A percentile compares a stretch with the other conserved stretches of the same genome.
These are phyloP conservation scores for Aegilops umbellulata DNA, from an alignment of 176 grass and related monocot genomes.

Conservation along the genomic window DNA sequence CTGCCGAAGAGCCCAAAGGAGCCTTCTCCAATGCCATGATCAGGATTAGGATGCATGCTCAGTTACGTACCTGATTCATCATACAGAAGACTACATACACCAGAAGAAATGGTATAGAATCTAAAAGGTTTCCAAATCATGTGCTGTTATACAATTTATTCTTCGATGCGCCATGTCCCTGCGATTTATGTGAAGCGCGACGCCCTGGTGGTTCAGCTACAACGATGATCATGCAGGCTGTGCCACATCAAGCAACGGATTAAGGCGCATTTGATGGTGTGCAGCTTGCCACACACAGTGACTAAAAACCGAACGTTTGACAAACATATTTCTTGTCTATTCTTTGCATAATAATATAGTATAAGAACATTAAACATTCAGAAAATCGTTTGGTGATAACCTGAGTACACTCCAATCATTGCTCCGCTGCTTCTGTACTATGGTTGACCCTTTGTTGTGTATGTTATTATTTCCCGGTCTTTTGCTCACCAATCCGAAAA, in stretches of 20 bases:
- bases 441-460: neutral
- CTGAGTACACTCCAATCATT: neutral
- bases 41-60: neutral
- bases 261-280: neutral
- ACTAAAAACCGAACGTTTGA: neutral
- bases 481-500: neutral
- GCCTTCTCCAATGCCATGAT: slow-evolving; percentile 49
- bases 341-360: neutral
- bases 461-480: neutral
- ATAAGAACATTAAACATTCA: neutral
- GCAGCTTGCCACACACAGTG: neutral
- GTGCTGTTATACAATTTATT: neutral
- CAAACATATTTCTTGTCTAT: neutral
- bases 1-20: slow-evolving; percentile 39
- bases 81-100: neutral
- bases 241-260: neutral
- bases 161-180: neutral
- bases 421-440: neutral
- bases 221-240: neutral
- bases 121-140: neutral
- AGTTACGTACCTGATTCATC: neutral
- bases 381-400: neutral
- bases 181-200: neutral
- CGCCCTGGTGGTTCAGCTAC: neutral
- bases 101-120: neutral